phyloP scores from a whole-genome alignment of 2,329 filamentous ascomycete species.

The Capronia epimyces region DNA sequence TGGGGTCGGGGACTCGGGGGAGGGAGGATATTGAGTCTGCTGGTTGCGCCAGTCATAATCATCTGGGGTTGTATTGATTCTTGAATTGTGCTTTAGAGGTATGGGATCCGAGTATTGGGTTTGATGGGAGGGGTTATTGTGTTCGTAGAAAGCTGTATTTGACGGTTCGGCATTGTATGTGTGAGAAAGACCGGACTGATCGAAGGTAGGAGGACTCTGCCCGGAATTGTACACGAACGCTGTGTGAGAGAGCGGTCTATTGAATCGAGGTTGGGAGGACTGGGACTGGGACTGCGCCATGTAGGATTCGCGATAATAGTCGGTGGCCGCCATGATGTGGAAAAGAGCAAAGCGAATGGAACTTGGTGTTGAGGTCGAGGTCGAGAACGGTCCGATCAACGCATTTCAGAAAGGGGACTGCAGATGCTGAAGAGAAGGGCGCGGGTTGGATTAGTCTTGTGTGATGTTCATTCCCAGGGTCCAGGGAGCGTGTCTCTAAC shows the following conservation, averaged over 20 bases:
- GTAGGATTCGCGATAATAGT: conserved; percentile 55
- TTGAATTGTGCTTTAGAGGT: conserved; percentile 21
- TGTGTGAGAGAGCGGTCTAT: conserved; percentile 11
- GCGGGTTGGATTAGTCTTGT: not conserved
- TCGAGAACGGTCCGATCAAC: not conserved
- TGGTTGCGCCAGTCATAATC: conserved; percentile 30
- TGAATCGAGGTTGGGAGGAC: conserved; percentile 9
- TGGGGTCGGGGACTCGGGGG: conserved; percentile 50
- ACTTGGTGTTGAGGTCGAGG: not conserved
- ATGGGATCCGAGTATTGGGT: conserved; percentile 20
- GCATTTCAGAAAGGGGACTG: not conserved
- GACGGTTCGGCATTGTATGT: conserved; percentile 8
- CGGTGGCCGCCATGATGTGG: conserved; percentile 56
- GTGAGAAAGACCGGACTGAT: conserved; percentile 20
- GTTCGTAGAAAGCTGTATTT: conserved; percentile 12
- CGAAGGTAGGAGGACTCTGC: conserved; percentile 30
- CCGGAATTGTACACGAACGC: conserved; percentile 14
- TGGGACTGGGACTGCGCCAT: conserved; percentile 15
- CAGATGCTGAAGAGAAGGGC: not conserved
- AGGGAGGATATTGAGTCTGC: conserved; percentile 44
- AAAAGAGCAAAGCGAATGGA: conserved; percentile 4
- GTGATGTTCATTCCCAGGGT: not conserved
- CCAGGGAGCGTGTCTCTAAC: not conserved
- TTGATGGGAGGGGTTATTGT: conserved; percentile 9
- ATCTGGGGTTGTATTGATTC: conserved; percentile 16